Evolutionary conservation across 2,329 filamentous ascomycete species (phyloP).

Genomic region (Cytospora paraplurivora): DNA sequence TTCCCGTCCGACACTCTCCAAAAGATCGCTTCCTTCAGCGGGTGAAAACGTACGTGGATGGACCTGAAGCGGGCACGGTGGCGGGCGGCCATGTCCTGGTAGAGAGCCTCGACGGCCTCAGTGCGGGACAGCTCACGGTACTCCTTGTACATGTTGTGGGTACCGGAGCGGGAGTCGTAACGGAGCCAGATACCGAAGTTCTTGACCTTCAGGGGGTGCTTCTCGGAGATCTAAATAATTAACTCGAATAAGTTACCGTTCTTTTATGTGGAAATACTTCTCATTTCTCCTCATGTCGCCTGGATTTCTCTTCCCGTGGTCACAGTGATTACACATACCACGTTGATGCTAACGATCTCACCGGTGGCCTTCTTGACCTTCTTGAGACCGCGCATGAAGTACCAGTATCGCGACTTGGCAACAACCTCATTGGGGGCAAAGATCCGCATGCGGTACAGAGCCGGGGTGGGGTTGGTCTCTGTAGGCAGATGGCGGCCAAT

Average conservation of each 20-base stretch:
- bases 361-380: slow-evolving; percentile 99
- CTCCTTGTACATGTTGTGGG: slow-evolving; percentile 99
- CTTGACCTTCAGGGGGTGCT: slow-evolving; percentile 99
- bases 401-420: slow-evolving; percentile 99
- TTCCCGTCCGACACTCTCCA: slow-evolving; percentile 7
- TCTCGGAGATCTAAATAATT: slow-evolving; percentile 77
- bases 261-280: background rate
- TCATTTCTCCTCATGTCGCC: slow-evolving; percentile 12
- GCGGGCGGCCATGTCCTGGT: slow-evolving; percentile 99
- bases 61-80: slow-evolving; percentile 98
- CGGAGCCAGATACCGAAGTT: slow-evolving; percentile 99
- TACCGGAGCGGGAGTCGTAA: slow-evolving; percentile 99
- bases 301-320: slow-evolving; percentile 13
- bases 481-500: slow-evolving; percentile 99
- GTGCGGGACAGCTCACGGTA: slow-evolving; percentile 98
- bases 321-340: slow-evolving; percentile 61
- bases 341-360: slow-evolving; percentile 97
- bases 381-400: slow-evolving; percentile 98
- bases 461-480: slow-evolving; percentile 94
- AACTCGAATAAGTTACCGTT: slow-evolving; percentile 27
- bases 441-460: slow-evolving; percentile 99
- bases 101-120: slow-evolving; percentile 93
- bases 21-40: background rate
- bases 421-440: slow-evolving; percentile 98
- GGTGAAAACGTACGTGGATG: slow-evolving; percentile 78